A percentile compares a stretch with the other conserved stretches of the same genome.
phyloP scores from a whole-genome alignment of 1,284 basidiomycete species.

The Ceratobasidium sp. region DNA sequence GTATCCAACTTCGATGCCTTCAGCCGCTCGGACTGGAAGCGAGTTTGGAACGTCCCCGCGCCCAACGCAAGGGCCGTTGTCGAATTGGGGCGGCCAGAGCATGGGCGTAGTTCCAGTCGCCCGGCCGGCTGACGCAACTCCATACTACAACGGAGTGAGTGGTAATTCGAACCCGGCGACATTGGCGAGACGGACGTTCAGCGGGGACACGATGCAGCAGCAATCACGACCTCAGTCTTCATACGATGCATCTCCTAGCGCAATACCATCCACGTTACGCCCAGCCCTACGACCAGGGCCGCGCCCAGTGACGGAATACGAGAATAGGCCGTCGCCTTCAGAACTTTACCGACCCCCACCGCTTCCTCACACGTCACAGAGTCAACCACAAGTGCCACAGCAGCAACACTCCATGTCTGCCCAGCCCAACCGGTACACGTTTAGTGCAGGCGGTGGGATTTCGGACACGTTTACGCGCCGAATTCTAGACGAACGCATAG shows the following conservation, averaged over 20 bases:
- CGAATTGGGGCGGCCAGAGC: slow-evolving; percentile 15
- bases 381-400: slow-evolving; percentile 5
- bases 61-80: slow-evolving; percentile 8
- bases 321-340: slow-evolving; percentile 20
- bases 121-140: neutral
- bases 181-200: slow-evolving; percentile 22
- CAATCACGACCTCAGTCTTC: slow-evolving; percentile 26
- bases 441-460: neutral
- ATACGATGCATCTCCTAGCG: slow-evolving; percentile 7
- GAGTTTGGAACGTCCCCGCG: slow-evolving; percentile 37
- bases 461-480: neutral
- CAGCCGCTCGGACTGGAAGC: neutral
- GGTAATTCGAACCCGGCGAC: neutral
- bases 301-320: slow-evolving; percentile 32
- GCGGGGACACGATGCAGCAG: slow-evolving; percentile 3
- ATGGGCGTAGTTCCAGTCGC: neutral
- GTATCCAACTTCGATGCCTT: neutral
- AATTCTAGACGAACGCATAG: slow-evolving; percentile 21
- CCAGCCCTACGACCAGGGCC: neutral
- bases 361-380: slow-evolving; percentile 18
- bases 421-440: neutral
- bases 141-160: slow-evolving; percentile 2
- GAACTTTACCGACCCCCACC: slow-evolving; percentile 26
- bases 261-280: neutral
- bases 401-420: slow-evolving; percentile 6